phyloP scores from a whole-genome alignment of 129 eudicot species.

The Tagetes patula region DNA sequence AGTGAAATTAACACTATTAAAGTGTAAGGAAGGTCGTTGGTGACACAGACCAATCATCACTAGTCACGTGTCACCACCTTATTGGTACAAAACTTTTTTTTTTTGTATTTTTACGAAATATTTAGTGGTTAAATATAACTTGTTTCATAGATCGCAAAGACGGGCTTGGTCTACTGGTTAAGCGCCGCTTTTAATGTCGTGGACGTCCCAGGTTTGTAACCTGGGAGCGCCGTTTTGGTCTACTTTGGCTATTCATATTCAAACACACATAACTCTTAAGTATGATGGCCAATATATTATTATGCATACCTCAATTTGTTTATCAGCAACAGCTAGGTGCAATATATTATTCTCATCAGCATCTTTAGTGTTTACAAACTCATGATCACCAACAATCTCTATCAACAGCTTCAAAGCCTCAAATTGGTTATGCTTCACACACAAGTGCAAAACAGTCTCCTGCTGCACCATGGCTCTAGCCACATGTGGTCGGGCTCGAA shows the following conservation, averaged over 20 bases:
- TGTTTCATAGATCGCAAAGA: too few species aligned
- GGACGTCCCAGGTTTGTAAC: too few species aligned
- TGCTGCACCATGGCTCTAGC: constrained; percentile 34
- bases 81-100: too few species aligned
- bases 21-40: too few species aligned
- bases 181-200: too few species aligned
- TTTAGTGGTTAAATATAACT: too few species aligned
- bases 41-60: too few species aligned
- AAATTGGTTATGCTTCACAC: constrained; percentile 43
- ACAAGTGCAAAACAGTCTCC: constrained; percentile 51
- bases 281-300: background rate
- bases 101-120: too few species aligned
- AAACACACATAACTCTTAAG: background rate
- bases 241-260: background rate
- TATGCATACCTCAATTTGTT: constrained; percentile 39
- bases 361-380: constrained; percentile 41
- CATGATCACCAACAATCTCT: constrained; percentile 28
- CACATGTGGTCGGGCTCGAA: constrained; percentile 38
- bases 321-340: constrained; percentile 47
- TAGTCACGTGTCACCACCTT: too few species aligned
- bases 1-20: background rate
- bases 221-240: too few species aligned
- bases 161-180: too few species aligned
- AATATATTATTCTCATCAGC: constrained; percentile 42
- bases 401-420: constrained; percentile 43